Base-by-base conservation (phyloP, 371 early-diverging fungal genomes). In the Batkoa obscura region DNA sequence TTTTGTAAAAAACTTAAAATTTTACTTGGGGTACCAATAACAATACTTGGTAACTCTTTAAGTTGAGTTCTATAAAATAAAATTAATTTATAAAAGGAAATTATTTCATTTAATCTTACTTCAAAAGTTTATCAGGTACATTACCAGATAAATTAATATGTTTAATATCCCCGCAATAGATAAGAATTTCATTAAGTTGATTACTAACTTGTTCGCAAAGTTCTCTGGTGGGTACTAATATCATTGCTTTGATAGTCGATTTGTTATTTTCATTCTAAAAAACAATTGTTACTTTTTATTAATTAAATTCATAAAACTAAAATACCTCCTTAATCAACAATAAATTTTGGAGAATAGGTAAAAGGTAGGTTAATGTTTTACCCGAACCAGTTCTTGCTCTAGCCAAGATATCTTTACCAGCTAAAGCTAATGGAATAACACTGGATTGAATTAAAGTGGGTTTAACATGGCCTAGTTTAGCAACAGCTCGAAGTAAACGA, bases 341-440 rank as follows among this genome's bases (percentile, higher is more conserved):
- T 5, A 94, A 81, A 66, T 87, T 85, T 68, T 97, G 92, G 41
- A 98, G 64, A 10, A 95, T 75, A 0, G 99, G 98, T 42, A 98
- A 66, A 50, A 88, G 78, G 73, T 96, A 99, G 0, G 98, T 93
- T 10, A 90, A 88, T 12, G 99, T 98, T 69, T 99, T 99, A 58
- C 99, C 99, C 58, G 89, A 89, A 43, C 99, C 99, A 0, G 99
- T 99, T 38, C 92, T 73, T n/a, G 99, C 97, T 57, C 89, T 77
- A n/a, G 92, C 96, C 51, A 98, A 77, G 49, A 98, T 80, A 65
- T 97, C 98, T 64, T 91, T 90, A 30, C 95, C 94, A n/a, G 85
- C 69, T 6, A 98, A 70, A 17, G 94, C 89, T n/a, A 91, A 70
- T 15, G 98, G 97, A 55, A 99, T 93, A 8, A 88, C 86, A 47